A percentile compares a stretch with the other conserved stretches of the same genome.
phyloP scores from a whole-genome alignment of 2,329 filamentous ascomycete species.

The Alternaria arbusti region DNA sequence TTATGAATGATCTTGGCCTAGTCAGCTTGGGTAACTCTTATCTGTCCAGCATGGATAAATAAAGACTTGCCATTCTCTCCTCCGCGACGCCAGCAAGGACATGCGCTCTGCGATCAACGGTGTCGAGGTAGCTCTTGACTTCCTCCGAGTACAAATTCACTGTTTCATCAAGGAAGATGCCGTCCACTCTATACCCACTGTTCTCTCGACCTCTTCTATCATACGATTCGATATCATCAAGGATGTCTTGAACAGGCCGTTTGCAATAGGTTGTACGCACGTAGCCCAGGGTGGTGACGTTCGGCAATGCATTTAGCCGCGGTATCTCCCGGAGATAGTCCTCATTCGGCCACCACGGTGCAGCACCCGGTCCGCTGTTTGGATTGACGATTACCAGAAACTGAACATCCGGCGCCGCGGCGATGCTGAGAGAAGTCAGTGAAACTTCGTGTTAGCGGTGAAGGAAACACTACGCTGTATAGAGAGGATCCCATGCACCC shows the following conservation, averaged over 20 bases:
- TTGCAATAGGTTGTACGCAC: slow-evolving; percentile 58
- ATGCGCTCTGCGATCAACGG: slow-evolving; percentile 23
- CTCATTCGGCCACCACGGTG: slow-evolving; percentile 53
- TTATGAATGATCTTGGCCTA: slow-evolving; percentile 36
- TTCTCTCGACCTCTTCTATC: slow-evolving; percentile 48
- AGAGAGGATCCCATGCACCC: slow-evolving; percentile 57
- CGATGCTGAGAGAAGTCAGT: slow-evolving; percentile 15
- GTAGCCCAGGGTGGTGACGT: slow-evolving; percentile 59
- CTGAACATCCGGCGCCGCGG: slow-evolving; percentile 46
- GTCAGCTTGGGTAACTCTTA: neutral
- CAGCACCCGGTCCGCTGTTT: slow-evolving; percentile 54
- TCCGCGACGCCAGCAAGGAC: slow-evolving; percentile 5
- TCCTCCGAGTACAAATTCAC: slow-evolving; percentile 38
- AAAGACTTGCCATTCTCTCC: slow-evolving; percentile 15
- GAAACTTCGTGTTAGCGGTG: neutral
- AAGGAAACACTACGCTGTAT: slow-evolving; percentile 47
- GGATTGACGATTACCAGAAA: slow-evolving; percentile 62
- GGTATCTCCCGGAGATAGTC: slow-evolving; percentile 56
- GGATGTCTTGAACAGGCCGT: slow-evolving; percentile 23
- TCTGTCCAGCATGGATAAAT: too few relatives aligned
- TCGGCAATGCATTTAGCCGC: slow-evolving; percentile 50
- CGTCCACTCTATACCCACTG: slow-evolving; percentile 50
- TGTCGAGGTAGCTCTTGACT: slow-evolving; percentile 27
- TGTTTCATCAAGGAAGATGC: slow-evolving; percentile 61
- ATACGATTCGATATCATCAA: slow-evolving; percentile 55